phyloP scores from a whole-genome alignment of 352 stramenopile species.

The Phytophthora hibernalis region DNA sequence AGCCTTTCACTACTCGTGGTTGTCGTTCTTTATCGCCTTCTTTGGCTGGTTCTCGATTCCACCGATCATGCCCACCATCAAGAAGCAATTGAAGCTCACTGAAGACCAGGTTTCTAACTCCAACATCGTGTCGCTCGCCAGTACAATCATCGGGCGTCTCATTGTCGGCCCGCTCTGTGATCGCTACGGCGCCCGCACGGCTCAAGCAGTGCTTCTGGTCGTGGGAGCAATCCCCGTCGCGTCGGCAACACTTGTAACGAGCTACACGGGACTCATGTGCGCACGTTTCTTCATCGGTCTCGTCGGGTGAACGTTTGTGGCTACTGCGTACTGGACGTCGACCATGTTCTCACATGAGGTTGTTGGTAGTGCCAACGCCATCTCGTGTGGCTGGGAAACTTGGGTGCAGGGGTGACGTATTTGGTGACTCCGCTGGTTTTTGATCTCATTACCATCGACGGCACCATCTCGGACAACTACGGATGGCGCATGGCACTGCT shows the following conservation, averaged over 20 bases:
- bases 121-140: slow-evolving; percentile 88
- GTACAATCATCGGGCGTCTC: slow-evolving; percentile 92
- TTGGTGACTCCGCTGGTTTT: slow-evolving; percentile 88
- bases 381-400: slow-evolving; percentile 93
- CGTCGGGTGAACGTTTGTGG: slow-evolving; percentile 84
- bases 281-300: slow-evolving; percentile 94
- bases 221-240: slow-evolving; percentile 81
- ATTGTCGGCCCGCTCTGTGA: slow-evolving; percentile 92
- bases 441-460: slow-evolving; percentile 74
- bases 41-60: slow-evolving; percentile 94
- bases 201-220: slow-evolving; percentile 77
- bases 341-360: slow-evolving; percentile 35
- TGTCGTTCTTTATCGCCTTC: slow-evolving; percentile 94
- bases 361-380: slow-evolving; percentile 33
- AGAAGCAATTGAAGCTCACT: slow-evolving; percentile 77
- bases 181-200: slow-evolving; percentile 85
- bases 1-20: slow-evolving; percentile 91
- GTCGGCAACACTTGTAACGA: slow-evolving; percentile 79
- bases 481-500: slow-evolving; percentile 62
- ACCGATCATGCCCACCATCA: slow-evolving; percentile 60
- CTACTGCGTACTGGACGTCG: slow-evolving; percentile 31
- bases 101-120: slow-evolving; percentile 89
- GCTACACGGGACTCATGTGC: slow-evolving; percentile 67
- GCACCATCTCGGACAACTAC: slow-evolving; percentile 42
- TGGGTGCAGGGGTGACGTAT: slow-evolving; percentile 89